These are phyloP conservation scores for Wickerhamomyces queroliae DNA, from an alignment of 805 yeast species.

Conservation along the genomic window DNA sequence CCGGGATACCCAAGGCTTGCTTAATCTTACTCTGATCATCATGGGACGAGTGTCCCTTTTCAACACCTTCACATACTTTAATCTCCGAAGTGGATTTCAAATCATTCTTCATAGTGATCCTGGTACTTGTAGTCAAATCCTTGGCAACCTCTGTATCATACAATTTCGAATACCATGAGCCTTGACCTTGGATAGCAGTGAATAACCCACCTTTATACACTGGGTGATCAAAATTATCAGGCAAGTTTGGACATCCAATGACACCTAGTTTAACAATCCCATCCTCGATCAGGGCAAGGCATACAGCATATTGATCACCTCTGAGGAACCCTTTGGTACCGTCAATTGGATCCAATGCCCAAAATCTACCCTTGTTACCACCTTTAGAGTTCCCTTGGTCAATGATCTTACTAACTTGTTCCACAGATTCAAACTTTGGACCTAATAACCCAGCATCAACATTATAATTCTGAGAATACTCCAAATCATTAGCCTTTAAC, in stretches of 20 bases:
- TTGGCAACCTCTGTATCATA: slow-evolving; percentile 27
- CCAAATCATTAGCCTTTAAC: slow-evolving; percentile 45
- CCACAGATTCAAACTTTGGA: slow-evolving; percentile 37
- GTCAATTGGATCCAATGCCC: slow-evolving; percentile 98
- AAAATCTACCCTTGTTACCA: slow-evolving; percentile 73
- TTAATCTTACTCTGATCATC: slow-evolving; percentile 79
- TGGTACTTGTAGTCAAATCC: slow-evolving; percentile 26
- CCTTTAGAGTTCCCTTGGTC: slow-evolving; percentile 80
- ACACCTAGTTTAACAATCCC: slow-evolving; percentile 86
- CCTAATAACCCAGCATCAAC: slow-evolving; percentile 12
- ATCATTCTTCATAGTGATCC: slow-evolving; percentile 48
- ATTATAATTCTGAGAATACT: slow-evolving; percentile 29
- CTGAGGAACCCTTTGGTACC: slow-evolving; percentile 96
- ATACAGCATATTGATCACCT: slow-evolving; percentile 96
- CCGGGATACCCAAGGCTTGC: slow-evolving; percentile 48
- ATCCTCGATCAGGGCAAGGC: slow-evolving; percentile 83
- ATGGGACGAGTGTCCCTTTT: slow-evolving; percentile 91
- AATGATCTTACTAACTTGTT: slow-evolving; percentile 55
- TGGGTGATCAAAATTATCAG: slow-evolving; percentile 29
- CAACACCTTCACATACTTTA: slow-evolving; percentile 88
- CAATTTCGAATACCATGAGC: slow-evolving; percentile 46
- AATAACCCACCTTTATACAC: slow-evolving; percentile 64
- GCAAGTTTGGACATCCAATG: slow-evolving; percentile 93
- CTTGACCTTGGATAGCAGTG: slow-evolving; percentile 62
- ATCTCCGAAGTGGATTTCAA: slow-evolving; percentile 39